Base-by-base conservation (phyloP, 2,329 filamentous ascomycete species). In the Diaporthe citriasiana region DNA sequence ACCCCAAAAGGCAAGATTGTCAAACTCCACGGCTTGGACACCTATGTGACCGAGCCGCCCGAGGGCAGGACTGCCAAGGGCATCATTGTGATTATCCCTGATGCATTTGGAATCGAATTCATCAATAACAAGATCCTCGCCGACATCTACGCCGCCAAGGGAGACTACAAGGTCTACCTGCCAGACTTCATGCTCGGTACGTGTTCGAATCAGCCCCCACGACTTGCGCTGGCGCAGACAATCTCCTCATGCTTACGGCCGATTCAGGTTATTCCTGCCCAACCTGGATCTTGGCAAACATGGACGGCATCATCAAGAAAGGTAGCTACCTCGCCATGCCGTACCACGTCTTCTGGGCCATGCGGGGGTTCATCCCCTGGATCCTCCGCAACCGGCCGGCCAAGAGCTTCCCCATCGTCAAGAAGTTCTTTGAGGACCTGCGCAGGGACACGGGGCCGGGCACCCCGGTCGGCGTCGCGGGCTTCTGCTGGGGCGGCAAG, bases 401-500 rank as follows among this genome's bases (percentile, higher is more conserved):
- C n/a, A 80, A 80, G 57, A 78, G 81, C 5, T 79, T 78, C 38
- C 83, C 84, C 1, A 74, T 79, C 45, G 83, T 86, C 27, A 78
- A 77, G 51, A 77, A 75, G 50, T 86, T 83, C 77, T 82, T 87
- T 53, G 77, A 82, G 70, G 77, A 80, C 6, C 76, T 87, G 4
- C 85, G 81, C 51, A 77, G 80, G 51, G 80, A 81, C 38, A 79
- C 81, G 51, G 80, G 80, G 15, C 76, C 77, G 53, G 72, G 73
- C 27, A 77, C 82, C 9, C 80, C 81, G 22, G 81, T 92, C 59
- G 89, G 86, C 30, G 87, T 84, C 0, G 88, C 88, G 0, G 91
- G 90, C 0, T 92, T 90, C 82, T 92, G 89, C 83, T 92, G 90
- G 90, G 90, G 90, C 33, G 91, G 89, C 33, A 88, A 88, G 75